Evolutionary conservation across 2,329 filamentous ascomycete genomes (phyloP).

Genomic region (Pestalotiopsis sp.): DNA sequence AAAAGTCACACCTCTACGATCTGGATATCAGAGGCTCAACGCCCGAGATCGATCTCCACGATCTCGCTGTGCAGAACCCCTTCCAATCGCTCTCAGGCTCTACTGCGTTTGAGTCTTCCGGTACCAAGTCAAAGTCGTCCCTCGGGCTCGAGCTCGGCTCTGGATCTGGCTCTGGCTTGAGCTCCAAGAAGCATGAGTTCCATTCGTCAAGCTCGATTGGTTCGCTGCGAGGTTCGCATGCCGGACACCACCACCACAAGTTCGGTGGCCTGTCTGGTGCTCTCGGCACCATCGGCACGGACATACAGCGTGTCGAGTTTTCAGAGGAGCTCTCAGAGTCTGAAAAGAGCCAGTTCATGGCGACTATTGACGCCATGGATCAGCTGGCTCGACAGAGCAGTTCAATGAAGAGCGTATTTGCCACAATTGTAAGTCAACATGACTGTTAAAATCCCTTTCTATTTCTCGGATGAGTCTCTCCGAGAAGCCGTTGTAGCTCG

Average conservation of each 20-base stretch:
- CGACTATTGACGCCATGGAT: not conserved
- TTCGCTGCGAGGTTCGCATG: not conserved
- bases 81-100: not conserved
- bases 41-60: not conserved
- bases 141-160: too few relatives aligned
- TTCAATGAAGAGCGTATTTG: not conserved
- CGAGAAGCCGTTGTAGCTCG: not conserved
- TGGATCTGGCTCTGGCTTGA: not conserved
- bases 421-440: not conserved
- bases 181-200: not conserved
- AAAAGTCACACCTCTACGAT: not conserved
- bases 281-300: not conserved
- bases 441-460: accelerated
- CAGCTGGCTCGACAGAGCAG: not conserved
- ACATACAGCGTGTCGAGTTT: not conserved
- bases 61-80: not conserved
- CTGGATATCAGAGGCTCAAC: not conserved
- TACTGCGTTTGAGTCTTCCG: not conserved
- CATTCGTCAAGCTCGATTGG: not conserved
- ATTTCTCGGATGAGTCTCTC: not conserved
- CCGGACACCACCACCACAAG: not conserved
- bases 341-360: not conserved
- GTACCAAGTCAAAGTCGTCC: not conserved
- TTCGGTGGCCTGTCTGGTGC: not conserved
- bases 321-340: not conserved